phyloP scores from a whole-genome alignment of 176 grass and related monocot genomes.

The Triticum timopheevii region DNA sequence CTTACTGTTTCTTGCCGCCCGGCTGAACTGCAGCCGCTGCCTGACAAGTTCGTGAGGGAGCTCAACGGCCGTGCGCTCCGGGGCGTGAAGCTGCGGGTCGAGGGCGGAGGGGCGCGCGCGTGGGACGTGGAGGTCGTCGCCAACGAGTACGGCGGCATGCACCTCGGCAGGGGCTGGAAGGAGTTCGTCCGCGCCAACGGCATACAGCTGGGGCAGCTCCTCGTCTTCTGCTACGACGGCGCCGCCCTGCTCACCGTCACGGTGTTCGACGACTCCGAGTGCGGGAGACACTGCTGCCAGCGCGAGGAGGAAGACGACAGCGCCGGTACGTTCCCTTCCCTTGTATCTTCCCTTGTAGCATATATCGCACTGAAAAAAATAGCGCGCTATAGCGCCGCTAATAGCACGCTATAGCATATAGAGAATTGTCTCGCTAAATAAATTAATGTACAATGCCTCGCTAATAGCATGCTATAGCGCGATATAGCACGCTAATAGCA shows the following conservation, averaged over 20 bases:
- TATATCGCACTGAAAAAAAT: too few species aligned
- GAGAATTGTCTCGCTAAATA: too few species aligned
- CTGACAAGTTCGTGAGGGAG: neutral
- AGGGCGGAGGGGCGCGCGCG: neutral
- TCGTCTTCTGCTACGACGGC: slow-evolving; percentile 36
- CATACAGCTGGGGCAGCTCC: slow-evolving; percentile 14
- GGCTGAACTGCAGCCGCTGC: slow-evolving; percentile 11
- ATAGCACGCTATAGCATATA: too few species aligned
- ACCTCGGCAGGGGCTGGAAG: slow-evolving; percentile 31
- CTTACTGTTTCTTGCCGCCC: neutral
- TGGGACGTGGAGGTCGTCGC: slow-evolving; percentile 32
- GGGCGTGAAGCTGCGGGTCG: slow-evolving; percentile 29
- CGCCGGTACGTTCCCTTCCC: neutral
- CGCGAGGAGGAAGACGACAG: neutral
- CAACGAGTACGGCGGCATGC: neutral
- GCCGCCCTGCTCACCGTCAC: slow-evolving; percentile 17
- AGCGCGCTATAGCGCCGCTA: too few species aligned
- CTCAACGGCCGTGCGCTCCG: neutral
- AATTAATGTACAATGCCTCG: too few species aligned
- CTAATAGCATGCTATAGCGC: too few species aligned
- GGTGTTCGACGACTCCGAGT: slow-evolving; percentile 28
- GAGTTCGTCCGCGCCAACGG: slow-evolving; percentile 33
- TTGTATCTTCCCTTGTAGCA: neutral
- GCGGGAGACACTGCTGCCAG: slow-evolving; percentile 7
- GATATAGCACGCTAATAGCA: too few species aligned